phyloP scores from a whole-genome alignment of 2,329 filamentous ascomycete species.

The Verruconis gallopava region DNA sequence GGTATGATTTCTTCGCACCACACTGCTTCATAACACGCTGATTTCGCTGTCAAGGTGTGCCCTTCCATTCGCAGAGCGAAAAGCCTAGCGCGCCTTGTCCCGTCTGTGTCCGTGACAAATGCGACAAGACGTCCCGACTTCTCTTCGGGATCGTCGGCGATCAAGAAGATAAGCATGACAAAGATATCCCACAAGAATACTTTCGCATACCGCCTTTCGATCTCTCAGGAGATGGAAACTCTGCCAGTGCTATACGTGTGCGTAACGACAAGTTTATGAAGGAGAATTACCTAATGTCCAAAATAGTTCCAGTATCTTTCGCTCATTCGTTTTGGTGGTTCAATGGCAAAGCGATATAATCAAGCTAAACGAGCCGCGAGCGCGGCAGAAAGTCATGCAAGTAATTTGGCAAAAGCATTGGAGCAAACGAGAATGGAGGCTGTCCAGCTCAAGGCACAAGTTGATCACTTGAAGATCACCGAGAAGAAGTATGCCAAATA shows the following conservation, averaged over 20 bases:
- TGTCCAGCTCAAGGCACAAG: neutral
- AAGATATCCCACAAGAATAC: slow-evolving; percentile 29
- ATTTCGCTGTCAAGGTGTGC: too few relatives aligned
- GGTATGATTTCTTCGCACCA: slow-evolving; percentile 23
- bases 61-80: slow-evolving; percentile 30
- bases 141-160: slow-evolving; percentile 35
- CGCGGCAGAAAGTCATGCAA: slow-evolving; percentile 15
- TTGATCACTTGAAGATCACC: slow-evolving; percentile 12
- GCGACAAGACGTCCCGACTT: slow-evolving; percentile 22
- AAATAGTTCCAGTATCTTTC: slow-evolving; percentile 35
- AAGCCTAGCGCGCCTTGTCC: slow-evolving; percentile 33
- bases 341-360: slow-evolving; percentile 4
- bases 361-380: slow-evolving; percentile 8
- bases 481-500: slow-evolving; percentile 18
- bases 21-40: too few relatives aligned
- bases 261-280: slow-evolving; percentile 4
- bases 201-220: slow-evolving; percentile 32
- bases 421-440: neutral
- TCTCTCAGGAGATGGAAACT: slow-evolving; percentile 21
- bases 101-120: slow-evolving; percentile 26
- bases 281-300: slow-evolving; percentile 11
- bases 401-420: neutral
- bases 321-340: slow-evolving; percentile 21
- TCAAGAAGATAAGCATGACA: slow-evolving; percentile 28
- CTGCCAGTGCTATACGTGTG: slow-evolving; percentile 32